A percentile compares a stretch with the other conserved stretches of the same genome.
Conservation (phyloP, 2,329 filamentous ascomycete species). For the Colletotrichum sidae region DNA sequence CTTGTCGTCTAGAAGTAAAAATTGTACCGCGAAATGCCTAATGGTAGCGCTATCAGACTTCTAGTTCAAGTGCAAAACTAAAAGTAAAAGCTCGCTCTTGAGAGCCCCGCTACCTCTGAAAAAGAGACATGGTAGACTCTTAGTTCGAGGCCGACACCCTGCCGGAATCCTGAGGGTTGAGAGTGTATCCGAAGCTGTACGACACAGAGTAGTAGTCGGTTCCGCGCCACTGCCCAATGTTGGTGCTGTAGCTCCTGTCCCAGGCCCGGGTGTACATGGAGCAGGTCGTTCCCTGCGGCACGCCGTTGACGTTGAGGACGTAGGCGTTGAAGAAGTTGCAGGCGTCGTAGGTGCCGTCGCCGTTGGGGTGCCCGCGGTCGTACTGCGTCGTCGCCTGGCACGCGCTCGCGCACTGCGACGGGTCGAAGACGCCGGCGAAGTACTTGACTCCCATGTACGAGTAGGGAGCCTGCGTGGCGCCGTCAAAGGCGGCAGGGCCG, state of each 20-base stretch:
- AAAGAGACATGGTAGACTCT: neutral
- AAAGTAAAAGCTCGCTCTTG: neutral
- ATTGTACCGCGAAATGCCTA: too few species aligned
- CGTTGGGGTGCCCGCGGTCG: conserved; percentile 16
- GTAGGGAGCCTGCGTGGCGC: conserved; percentile 18
- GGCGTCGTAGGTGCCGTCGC: conserved; percentile 27
- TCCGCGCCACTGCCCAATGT: conserved; percentile 30
- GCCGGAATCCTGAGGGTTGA: neutral
- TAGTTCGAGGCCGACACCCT: neutral
- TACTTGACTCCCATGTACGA: conserved; percentile 23
- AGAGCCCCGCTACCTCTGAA: neutral
- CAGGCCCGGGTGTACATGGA: conserved; percentile 23
- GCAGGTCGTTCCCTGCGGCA: conserved; percentile 25
- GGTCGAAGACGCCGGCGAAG: conserved; percentile 16
- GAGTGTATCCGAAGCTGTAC: conserved; percentile 19
- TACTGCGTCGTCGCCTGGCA: conserved; percentile 24
- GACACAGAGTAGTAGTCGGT: conserved; percentile 25
- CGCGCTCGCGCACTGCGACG: conserved; percentile 17
- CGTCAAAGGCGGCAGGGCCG: neutral
- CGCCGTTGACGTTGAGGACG: conserved; percentile 17
- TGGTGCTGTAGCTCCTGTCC: conserved; percentile 32
- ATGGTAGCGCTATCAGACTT: too few species aligned
- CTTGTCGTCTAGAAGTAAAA: too few species aligned
- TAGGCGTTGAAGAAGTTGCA: conserved; percentile 36
- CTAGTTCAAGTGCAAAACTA: too few species aligned